These are phyloP conservation scores for Mortierella hygrophila DNA, from an alignment of 192 early-diverging fungal genomes.

Conservation along the genomic window DNA sequence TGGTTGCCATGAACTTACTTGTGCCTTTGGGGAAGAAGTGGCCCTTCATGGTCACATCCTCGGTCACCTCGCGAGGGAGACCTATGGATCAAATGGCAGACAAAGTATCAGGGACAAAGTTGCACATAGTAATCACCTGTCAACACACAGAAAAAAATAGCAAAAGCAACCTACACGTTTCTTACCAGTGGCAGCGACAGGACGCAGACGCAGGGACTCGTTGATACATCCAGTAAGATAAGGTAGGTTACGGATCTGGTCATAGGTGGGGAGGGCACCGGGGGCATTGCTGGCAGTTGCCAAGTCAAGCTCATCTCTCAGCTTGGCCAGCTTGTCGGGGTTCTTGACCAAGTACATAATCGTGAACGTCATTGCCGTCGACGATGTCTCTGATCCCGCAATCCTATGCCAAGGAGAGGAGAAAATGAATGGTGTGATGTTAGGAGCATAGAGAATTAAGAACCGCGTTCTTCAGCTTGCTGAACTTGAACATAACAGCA, in stretches of 20 bases:
- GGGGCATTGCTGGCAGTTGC: slow-evolving; percentile 8
- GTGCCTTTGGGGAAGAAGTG: slow-evolving; percentile 63
- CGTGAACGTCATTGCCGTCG: slow-evolving; percentile 32
- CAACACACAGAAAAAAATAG: not conserved
- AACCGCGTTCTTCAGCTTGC: not conserved
- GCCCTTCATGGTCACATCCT: slow-evolving; percentile 58
- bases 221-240: slow-evolving; percentile 66
- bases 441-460: not conserved
- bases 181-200: slow-evolving; percentile 50
- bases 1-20: slow-evolving; percentile 1
- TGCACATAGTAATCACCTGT: not conserved
- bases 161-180: not conserved
- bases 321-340: slow-evolving; percentile 24
- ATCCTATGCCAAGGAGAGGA: slow-evolving; percentile 15
- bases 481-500: not conserved
- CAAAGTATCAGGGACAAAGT: not conserved
- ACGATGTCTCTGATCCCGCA: slow-evolving; percentile 47
- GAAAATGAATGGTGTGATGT: not conserved
- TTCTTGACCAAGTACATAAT: slow-evolving; percentile 46
- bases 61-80: slow-evolving; percentile 45
- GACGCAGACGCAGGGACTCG: slow-evolving; percentile 63
- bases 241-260: slow-evolving; percentile 59
- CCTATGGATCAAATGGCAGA: slow-evolving; percentile 20
- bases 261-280: slow-evolving; percentile 29
- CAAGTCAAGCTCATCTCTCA: slow-evolving; percentile 32